A percentile compares a stretch with the other conserved stretches of the same genome.
phyloP scores from a whole-genome alignment of 768 basidiomycete species.

The Sporobolomyces pararoseus region DNA sequence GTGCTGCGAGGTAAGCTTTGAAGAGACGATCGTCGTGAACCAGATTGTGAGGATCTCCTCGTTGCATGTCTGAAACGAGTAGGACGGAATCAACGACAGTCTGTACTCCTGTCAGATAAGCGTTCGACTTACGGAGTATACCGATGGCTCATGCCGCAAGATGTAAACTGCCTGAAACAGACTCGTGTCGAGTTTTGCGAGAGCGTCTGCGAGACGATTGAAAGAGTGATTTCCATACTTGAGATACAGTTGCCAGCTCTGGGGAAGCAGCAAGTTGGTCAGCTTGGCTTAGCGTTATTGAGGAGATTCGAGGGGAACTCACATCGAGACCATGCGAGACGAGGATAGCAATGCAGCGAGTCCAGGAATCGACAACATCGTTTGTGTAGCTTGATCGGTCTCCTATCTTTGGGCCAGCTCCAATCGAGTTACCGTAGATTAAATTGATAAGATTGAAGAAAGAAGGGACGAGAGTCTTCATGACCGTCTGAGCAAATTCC shows the following conservation, averaged over 20 bases:
- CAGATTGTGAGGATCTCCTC: slow-evolving; percentile 43
- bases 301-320: slow-evolving; percentile 14
- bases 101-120: too few species aligned
- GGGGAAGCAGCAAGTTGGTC: neutral
- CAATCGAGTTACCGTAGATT: slow-evolving; percentile 49
- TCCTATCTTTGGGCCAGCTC: slow-evolving; percentile 11
- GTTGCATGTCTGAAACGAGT: slow-evolving; percentile 36
- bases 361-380: slow-evolving; percentile 67
- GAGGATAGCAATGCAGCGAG: slow-evolving; percentile 63
- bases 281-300: neutral
- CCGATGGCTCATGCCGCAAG: slow-evolving; percentile 24
- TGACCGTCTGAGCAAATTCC: slow-evolving; percentile 54
- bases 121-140: slow-evolving; percentile 36
- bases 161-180: slow-evolving; percentile 56
- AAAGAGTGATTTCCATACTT: slow-evolving; percentile 57
- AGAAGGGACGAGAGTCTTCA: slow-evolving; percentile 55
- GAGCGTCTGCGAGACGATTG: slow-evolving; percentile 57
- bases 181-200: slow-evolving; percentile 60
- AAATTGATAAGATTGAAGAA: slow-evolving; percentile 59
- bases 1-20: slow-evolving; percentile 41
- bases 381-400: slow-evolving; percentile 52
- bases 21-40: slow-evolving; percentile 42
- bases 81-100: too few species aligned
- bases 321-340: slow-evolving; percentile 58
- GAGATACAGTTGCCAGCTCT: slow-evolving; percentile 66